A percentile compares a stretch with the other conserved stretches of the same genome.
Evolutionary conservation across 306 rosid genomes (phyloP).

Genomic region (Luffa acutangula): DNA sequence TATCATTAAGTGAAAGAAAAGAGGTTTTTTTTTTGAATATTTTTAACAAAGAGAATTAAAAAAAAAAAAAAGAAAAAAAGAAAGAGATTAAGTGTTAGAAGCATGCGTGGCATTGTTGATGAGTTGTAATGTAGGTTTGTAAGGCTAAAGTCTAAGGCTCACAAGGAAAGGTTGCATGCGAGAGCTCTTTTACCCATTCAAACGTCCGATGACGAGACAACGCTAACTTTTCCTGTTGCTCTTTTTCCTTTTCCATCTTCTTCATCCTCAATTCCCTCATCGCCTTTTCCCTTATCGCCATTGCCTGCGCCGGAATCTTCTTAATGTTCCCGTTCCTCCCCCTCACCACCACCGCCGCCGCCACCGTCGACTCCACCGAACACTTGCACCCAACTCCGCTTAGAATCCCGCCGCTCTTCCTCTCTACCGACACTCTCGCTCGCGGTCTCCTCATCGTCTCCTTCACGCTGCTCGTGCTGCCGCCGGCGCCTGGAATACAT

Average conservation of each 20-base stretch:
- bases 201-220: constrained; percentile 16
- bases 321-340: not conserved
- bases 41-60: not conserved
- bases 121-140: not conserved
- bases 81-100: not conserved
- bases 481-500: not conserved
- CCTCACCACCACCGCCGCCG: constrained; percentile 12
- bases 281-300: constrained; percentile 39
- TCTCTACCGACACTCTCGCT: constrained; percentile 13
- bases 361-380: constrained; percentile 22
- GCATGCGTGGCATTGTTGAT: not conserved
- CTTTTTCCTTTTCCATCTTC: constrained; percentile 18
- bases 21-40: too few relatives aligned
- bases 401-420: constrained; percentile 25
- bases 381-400: constrained; percentile 56
- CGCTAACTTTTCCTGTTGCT: constrained; percentile 8
- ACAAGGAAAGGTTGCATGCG: constrained; percentile 15
- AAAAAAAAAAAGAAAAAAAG: too few relatives aligned
- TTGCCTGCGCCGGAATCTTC: constrained; percentile 11
- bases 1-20: not conserved
- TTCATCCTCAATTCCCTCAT: constrained; percentile 21
- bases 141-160: not conserved
- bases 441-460: not conserved
- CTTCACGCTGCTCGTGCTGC: not conserved
- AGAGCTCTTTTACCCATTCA: constrained; percentile 18